phyloP scores from a whole-genome alignment of 2,329 filamentous ascomycete genomes.

The Cordyceps fumosorosea region DNA sequence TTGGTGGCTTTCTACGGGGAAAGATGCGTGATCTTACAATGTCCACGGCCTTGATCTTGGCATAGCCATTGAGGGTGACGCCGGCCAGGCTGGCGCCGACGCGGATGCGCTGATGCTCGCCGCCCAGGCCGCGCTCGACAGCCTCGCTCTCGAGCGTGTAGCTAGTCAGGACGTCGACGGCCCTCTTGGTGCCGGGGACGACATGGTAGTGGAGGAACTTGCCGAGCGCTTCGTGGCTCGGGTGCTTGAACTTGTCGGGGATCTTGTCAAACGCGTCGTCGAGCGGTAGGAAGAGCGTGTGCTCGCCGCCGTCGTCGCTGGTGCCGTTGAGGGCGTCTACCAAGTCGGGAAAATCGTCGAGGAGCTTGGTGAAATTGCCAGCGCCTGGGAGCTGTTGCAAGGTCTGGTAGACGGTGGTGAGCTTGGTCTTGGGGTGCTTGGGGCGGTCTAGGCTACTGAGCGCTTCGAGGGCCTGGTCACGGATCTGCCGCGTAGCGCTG shows the following conservation, averaged over 20 bases:
- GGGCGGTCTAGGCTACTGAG: conserved; percentile 10
- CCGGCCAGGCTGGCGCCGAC: conserved; percentile 57
- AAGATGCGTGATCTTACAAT: conserved; percentile 45
- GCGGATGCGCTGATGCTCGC: conserved; percentile 64
- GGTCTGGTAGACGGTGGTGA: conserved; percentile 72
- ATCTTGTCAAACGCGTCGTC: conserved; percentile 67
- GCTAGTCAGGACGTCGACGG: conserved; percentile 56
- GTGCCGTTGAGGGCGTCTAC: conserved; percentile 70
- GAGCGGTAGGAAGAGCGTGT: conserved; percentile 75
- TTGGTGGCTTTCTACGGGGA: conserved; percentile 58
- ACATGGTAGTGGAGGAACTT: conserved; percentile 70
- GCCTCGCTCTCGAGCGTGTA: conserved; percentile 70
- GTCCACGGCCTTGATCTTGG: conserved; percentile 61
- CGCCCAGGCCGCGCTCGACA: conserved; percentile 52
- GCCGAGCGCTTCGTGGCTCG: conserved; percentile 63
- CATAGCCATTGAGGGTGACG: conserved; percentile 70
- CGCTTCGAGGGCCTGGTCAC: conserved; percentile 7
- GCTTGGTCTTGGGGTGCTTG: neutral
- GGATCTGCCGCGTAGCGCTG: conserved; percentile 8
- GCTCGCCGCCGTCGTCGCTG: conserved; percentile 58
- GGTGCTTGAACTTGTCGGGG: conserved; percentile 48
- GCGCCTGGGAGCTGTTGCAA: conserved; percentile 72
- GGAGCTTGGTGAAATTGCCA: conserved; percentile 66
- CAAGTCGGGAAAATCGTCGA: conserved; percentile 66
- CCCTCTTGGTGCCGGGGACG: conserved; percentile 59